Conservation (phyloP, 139 green algal species). For the Chlorella sp. region DNA sequence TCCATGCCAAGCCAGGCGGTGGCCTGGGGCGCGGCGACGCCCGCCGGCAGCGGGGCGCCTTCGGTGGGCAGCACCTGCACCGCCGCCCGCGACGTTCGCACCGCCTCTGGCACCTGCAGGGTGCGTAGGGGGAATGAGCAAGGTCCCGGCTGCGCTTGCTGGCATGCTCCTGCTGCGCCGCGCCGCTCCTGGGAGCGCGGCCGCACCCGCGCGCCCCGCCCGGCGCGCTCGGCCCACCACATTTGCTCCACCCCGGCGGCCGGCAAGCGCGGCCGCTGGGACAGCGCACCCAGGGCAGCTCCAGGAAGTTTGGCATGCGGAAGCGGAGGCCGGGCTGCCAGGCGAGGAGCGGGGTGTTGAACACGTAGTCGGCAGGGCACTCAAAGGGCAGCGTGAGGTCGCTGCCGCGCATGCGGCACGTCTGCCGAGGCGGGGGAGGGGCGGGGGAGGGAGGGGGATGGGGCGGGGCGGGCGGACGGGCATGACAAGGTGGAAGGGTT, state of each 20-base stretch:
- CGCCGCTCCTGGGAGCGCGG: too few species aligned
- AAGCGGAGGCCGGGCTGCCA: neutral
- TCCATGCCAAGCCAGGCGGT: neutral
- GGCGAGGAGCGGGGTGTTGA: constrained; percentile 2
- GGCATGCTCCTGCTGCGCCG: too few species aligned
- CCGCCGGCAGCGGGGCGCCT: neutral
- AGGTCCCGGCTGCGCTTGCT: too few species aligned
- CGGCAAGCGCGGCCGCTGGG: too few species aligned
- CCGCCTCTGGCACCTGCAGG: constrained; percentile 1
- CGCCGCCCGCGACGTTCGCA: neutral
- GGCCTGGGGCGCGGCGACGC: neutral
- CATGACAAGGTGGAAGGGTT: neutral
- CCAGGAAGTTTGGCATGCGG: constrained; percentile 14
- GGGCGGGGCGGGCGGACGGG: neutral
- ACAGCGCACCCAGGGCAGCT: neutral
- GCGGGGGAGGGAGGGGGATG: neutral
- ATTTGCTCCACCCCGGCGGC: too few species aligned
- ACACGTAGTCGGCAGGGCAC: constrained; percentile 26
- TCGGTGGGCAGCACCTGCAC: neutral
- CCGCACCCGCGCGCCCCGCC: too few species aligned
- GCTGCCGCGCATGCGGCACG: neutral
- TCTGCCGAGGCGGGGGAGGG: neutral
- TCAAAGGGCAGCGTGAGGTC: constrained; percentile 31
- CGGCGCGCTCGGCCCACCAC: too few species aligned
- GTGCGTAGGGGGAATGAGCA: neutral